phyloP scores from a whole-genome alignment of 352 stramenopile species.

The Poterioochromonas sp. region DNA sequence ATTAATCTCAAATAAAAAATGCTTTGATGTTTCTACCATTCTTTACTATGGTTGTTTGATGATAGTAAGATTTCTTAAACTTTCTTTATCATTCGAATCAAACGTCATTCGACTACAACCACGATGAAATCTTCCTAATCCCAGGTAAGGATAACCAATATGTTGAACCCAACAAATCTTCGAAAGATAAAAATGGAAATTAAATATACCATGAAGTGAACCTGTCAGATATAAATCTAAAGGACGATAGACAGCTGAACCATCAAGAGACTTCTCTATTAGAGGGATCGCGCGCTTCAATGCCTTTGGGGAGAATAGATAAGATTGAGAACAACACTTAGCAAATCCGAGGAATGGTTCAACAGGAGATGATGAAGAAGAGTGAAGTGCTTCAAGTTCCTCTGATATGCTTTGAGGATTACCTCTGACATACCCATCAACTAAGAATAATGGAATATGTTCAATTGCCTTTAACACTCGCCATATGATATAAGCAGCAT shows the following conservation, averaged over 20 bases:
- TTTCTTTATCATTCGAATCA: too few species aligned
- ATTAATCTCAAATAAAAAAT: too few species aligned
- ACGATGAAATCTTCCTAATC: neutral
- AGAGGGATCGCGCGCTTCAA: neutral
- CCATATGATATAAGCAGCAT: neutral
- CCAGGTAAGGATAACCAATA: neutral
- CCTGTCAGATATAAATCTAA: neutral
- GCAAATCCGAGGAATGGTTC: neutral
- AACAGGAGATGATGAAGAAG: too few species aligned
- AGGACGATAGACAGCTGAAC: neutral
- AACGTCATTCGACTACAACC: neutral
- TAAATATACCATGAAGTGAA: neutral
- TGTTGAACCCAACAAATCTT: conserved; percentile 8
- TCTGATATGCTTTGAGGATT: neutral
- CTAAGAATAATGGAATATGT: neutral
- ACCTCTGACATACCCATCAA: neutral
- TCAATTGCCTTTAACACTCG: neutral
- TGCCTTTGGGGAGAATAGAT: neutral
- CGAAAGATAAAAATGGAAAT: conserved; percentile 7
- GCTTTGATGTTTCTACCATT: too few species aligned
- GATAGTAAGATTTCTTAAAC: too few species aligned
- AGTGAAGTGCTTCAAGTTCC: neutral
- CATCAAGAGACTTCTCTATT: conserved; percentile 4
- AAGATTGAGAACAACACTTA: neutral
- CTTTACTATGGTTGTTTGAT: too few species aligned